Evolutionary conservation across 1,284 basidiomycete genomes (phyloP).

Genomic region (Heterobasidion occidentale): DNA sequence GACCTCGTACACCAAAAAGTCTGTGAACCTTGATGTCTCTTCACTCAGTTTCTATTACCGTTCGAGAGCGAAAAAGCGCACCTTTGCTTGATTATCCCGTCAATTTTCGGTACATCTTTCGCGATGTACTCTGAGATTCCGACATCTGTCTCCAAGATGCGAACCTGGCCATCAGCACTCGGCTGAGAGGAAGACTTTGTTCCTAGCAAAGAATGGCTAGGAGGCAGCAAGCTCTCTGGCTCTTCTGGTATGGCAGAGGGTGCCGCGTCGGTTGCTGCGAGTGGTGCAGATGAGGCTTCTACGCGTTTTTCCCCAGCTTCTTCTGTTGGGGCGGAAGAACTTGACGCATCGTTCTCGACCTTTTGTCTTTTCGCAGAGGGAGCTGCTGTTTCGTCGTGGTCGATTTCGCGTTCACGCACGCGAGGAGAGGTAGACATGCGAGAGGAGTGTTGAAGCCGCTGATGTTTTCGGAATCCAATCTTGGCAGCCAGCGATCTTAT

Average conservation of each 20-base stretch:
- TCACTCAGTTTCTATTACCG: conserved; percentile 3
- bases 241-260: conserved; percentile 9
- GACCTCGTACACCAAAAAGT: conserved; percentile 90
- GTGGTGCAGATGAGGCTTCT: conserved; percentile 7
- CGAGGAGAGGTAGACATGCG: conserved; percentile 17
- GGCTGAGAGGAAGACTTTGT: conserved; percentile 40
- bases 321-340: background rate
- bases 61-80: conserved; percentile 24
- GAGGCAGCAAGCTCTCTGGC: conserved; percentile 52
- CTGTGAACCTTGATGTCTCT: conserved; percentile 67
- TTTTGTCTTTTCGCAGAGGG: conserved; percentile 52
- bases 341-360: conserved; percentile 25
- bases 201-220: conserved; percentile 62
- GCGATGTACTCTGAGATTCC: conserved; percentile 88
- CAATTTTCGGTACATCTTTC: conserved; percentile 60
- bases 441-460: background rate
- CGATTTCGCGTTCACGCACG: conserved; percentile 46
- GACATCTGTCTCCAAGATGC: conserved; percentile 76
- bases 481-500: background rate
- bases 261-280: conserved; percentile 12
- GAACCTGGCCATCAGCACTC: conserved; percentile 39
- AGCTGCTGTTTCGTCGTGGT: conserved; percentile 30
- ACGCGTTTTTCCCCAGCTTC: background rate
- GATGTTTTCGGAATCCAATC: background rate
- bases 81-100: conserved; percentile 95